phyloP scores from a whole-genome alignment of 2,329 filamentous ascomycete genomes.

The Botrytis paeoniae region DNA sequence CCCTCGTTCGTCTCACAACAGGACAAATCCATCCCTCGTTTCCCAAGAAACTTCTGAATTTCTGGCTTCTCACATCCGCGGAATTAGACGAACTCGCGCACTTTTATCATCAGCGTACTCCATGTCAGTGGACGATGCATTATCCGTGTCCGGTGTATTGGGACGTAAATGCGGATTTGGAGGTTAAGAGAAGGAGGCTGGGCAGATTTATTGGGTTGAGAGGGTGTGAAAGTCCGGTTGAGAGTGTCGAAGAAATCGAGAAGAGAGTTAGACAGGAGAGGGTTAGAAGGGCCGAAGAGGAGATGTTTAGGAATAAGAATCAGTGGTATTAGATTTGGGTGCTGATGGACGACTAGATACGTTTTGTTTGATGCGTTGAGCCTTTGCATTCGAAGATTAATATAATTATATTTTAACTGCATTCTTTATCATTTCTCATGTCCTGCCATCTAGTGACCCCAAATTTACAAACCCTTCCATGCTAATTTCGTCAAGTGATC shows the following conservation, averaged over 20 bases:
- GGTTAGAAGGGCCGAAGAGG: conserved; percentile 36
- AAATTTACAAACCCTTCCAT: conserved; percentile 67
- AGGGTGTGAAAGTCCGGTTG: conserved; percentile 55
- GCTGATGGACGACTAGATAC: neutral
- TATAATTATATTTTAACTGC: neutral
- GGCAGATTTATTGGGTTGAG: conserved; percentile 71
- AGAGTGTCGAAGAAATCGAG: conserved; percentile 37
- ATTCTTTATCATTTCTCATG: neutral
- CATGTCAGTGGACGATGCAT: conserved; percentile 50
- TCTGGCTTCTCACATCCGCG: conserved; percentile 69
- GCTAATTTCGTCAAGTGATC: conserved; percentile 85
- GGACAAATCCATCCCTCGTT: conserved; percentile 64
- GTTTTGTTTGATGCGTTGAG: neutral
- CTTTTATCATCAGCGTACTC: conserved; percentile 70
- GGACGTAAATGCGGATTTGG: conserved; percentile 50
- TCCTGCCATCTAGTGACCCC: neutral
- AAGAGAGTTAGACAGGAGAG: conserved; percentile 42
- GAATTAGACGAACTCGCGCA: conserved; percentile 67
- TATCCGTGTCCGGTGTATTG: conserved; percentile 71
- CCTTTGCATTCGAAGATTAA: neutral
- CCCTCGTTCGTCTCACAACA: conserved; percentile 61
- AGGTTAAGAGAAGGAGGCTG: conserved; percentile 67
- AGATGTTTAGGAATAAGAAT: conserved; percentile 29
- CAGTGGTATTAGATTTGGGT: conserved; percentile 28
- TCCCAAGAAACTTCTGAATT: conserved; percentile 64